phyloP scores from a whole-genome alignment of 2,329 filamentous ascomycete species.

The Bipolaris zeicola region DNA sequence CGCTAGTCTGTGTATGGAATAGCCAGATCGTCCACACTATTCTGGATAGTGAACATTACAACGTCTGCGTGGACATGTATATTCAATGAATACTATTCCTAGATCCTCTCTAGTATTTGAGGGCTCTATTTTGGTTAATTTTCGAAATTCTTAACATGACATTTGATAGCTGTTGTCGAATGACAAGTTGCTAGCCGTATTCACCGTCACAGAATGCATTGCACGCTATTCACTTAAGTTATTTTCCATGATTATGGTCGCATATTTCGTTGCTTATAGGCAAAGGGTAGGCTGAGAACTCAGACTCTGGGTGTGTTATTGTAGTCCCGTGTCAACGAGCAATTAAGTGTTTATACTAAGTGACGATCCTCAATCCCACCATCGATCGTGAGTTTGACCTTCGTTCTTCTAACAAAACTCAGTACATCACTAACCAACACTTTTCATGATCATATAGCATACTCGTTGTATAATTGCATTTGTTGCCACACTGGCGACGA shows the following conservation, averaged over 20 bases:
- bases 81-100: not conserved
- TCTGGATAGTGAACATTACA: not conserved
- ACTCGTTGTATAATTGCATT: too few relatives aligned
- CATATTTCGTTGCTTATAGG: not conserved
- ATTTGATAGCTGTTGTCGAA: not conserved
- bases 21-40: not conserved
- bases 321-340: too few relatives aligned
- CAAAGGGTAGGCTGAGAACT: too few relatives aligned
- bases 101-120: not conserved
- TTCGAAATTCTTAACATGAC: not conserved
- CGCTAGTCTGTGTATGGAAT: conserved; percentile 15
- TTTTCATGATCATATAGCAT: too few relatives aligned
- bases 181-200: not conserved
- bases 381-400: too few relatives aligned
- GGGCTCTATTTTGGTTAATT: not conserved
- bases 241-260: not conserved
- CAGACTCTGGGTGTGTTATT: too few relatives aligned
- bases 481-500: too few relatives aligned
- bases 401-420: too few relatives aligned
- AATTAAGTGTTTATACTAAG: too few relatives aligned
- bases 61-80: not conserved
- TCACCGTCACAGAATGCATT: too few relatives aligned
- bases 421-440: too few relatives aligned
- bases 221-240: not conserved
- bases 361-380: too few relatives aligned